Base-by-base conservation (phyloP, 2,329 filamentous ascomycete genomes). In the Mariannaea sp. region DNA sequence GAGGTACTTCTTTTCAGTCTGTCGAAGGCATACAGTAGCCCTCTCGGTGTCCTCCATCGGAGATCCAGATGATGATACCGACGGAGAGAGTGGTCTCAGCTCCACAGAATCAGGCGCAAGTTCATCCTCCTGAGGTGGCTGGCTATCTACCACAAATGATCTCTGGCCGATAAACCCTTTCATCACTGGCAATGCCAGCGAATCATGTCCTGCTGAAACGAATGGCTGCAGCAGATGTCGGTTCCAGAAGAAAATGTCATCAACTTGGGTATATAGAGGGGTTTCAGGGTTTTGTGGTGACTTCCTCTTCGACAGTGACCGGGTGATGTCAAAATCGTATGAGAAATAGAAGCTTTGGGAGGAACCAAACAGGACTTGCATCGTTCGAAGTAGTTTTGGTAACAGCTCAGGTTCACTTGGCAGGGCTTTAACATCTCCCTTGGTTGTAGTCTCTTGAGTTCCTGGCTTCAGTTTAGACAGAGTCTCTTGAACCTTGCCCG, bases 111-210 rank as follows among this genome's bases (percentile, higher is more conserved):
- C 76, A 44, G 75, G 71, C 7, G 67, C 70, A 10, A 58, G 70
- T 10, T 77, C 72, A 46, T 85, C 82, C 10, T 74, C 64, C 63
- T 84, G 83, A 1, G 81, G 77, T 3, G 83, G 83, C 19, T 83
- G 67, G 59, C 74, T 78, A 62, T 91, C 87, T 19, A 92, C 84
- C 7, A 86, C 81, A 68, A 99, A 97, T 2, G 85, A 78, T 57
- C 84, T 80, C 71, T 97, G 94, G 1, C 93, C 93, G 16, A 99
- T 84, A 63, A 97, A 99, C 0, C 94, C 94, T 72, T 97, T 94
- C 73, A 99, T 89, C 3, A 99, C 64, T 2, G 94, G 94, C 17
- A 97, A 74, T 1, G 88, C 80, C 48, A 96, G 80, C 0, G 78
- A 76, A 62, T 91, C 83, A 17, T 90, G 83, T 1, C 88, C 86